These are phyloP conservation scores for Termitomyces sp. DNA, from an alignment of 768 basidiomycete species.

Conservation along the genomic window DNA sequence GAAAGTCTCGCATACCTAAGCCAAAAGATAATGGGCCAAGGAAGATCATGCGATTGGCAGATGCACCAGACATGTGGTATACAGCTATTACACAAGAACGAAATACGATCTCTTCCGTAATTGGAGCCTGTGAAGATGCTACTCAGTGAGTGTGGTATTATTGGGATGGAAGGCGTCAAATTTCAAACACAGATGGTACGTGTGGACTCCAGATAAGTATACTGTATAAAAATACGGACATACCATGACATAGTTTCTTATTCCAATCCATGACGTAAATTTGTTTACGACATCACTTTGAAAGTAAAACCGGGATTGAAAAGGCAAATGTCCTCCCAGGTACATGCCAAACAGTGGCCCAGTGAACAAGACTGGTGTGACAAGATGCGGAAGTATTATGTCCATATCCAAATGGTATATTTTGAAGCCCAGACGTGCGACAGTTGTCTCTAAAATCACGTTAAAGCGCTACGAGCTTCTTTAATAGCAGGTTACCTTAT, in stretches of 20 bases:
- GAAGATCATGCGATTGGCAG: constrained; percentile 60
- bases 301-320: constrained; percentile 46
- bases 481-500: not conserved
- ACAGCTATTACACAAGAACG: constrained; percentile 76
- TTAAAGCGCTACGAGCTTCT: constrained; percentile 7
- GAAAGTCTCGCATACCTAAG: constrained; percentile 47
- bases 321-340: constrained; percentile 43
- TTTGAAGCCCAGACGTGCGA: constrained; percentile 36
- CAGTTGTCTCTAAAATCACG: constrained; percentile 23
- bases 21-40: constrained; percentile 85
- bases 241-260: constrained; percentile 64
- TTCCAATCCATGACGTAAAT: constrained; percentile 49
- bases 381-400: constrained; percentile 41
- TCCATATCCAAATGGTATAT: constrained; percentile 10
- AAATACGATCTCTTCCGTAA: constrained; percentile 93
- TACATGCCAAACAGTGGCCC: constrained; percentile 68
- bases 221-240: constrained; percentile 9
- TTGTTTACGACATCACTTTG: constrained; percentile 28
- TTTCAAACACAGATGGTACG: not conserved
- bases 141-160: not conserved
- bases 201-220: not conserved
- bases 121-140: constrained; percentile 59
- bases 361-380: constrained; percentile 68
- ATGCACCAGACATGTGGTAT: constrained; percentile 61
- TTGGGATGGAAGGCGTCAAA: not conserved